These are phyloP conservation scores for Auxenochlorella pyrenoidosa DNA, from an alignment of 139 green algal genomes.

Conservation along the genomic window DNA sequence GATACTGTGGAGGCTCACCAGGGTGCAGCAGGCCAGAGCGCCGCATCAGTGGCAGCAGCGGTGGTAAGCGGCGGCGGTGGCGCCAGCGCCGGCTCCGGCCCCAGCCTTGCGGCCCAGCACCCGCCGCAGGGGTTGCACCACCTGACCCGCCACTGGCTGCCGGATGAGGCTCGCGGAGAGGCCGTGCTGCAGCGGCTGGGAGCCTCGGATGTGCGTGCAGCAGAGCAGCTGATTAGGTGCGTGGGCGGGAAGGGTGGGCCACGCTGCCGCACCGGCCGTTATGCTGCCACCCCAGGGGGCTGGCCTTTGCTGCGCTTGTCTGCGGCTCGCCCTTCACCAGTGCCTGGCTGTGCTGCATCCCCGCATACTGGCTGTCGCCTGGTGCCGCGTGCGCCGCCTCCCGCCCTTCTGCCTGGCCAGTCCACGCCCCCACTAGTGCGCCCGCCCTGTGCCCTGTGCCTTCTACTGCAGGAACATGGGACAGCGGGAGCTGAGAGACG, in stretches of 20 bases:
- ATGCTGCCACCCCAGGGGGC: no score
- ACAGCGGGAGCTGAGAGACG: constrained; percentile 40
- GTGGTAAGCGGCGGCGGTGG: background rate
- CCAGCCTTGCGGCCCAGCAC: background rate
- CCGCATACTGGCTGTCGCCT: no score
- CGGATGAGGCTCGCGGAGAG: constrained; percentile 38
- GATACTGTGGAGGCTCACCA: background rate
- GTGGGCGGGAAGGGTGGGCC: background rate
- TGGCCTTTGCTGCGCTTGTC: no score
- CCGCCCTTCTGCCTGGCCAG: no score
- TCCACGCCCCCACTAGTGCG: no score
- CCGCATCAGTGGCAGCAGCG: background rate
- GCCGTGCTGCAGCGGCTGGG: constrained; percentile 41
- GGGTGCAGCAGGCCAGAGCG: background rate
- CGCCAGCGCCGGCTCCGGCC: background rate
- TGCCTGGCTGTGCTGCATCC: no score
- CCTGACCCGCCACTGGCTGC: constrained; percentile 53
- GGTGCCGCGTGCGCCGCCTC: no score
- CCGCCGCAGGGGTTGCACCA: constrained; percentile 42
- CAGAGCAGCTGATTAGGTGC: constrained; percentile 44
- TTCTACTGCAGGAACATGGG: constrained; percentile 33
- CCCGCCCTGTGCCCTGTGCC: no score
- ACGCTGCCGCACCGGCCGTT: no score
- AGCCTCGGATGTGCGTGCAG: constrained; percentile 21
- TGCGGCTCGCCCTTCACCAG: no score